phyloP scores from a whole-genome alignment of 176 grass and related monocot species.

The Saccharum officinarum region DNA sequence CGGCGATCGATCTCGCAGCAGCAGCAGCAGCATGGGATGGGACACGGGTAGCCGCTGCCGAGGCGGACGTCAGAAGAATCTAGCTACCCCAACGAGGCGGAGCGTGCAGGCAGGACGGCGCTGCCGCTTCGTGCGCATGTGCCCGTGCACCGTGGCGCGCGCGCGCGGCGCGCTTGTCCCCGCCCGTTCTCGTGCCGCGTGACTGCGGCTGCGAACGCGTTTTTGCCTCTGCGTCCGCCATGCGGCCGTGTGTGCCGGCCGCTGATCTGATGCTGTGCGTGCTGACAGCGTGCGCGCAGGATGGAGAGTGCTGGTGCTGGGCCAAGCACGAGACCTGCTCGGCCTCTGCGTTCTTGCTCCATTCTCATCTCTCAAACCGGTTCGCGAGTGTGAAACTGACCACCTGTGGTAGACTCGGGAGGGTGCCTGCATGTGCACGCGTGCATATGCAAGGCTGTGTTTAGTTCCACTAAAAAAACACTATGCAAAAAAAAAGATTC shows the following conservation, averaged over 20 bases:
- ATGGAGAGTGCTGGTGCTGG: not conserved
- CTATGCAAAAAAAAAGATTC: too few species aligned
- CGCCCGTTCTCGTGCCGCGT: not conserved
- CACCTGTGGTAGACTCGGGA: not conserved
- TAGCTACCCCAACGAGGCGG: not conserved
- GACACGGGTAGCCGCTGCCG: not conserved
- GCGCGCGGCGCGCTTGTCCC: constrained; percentile 17
- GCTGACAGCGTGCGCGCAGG: not conserved
- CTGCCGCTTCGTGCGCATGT: constrained; percentile 12
- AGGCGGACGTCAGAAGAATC: constrained; percentile 2
- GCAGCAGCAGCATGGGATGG: not conserved
- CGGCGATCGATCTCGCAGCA: not conserved
- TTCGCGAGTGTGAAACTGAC: constrained; percentile 20
- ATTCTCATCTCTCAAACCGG: not conserved
- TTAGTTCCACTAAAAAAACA: too few species aligned
- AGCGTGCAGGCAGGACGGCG: not conserved
- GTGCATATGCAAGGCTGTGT: not conserved
- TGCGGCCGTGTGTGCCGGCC: not conserved
- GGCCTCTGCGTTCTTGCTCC: not conserved
- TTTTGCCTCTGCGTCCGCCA: not conserved
- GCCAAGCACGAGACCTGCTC: not conserved
- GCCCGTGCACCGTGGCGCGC: constrained; percentile 27
- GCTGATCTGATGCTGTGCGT: not conserved
- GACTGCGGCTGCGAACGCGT: constrained; percentile 2
- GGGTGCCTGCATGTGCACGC: not conserved